phyloP scores from a whole-genome alignment of 495 filamentous ascomycete species.

The Neurospora sublineolata region DNA sequence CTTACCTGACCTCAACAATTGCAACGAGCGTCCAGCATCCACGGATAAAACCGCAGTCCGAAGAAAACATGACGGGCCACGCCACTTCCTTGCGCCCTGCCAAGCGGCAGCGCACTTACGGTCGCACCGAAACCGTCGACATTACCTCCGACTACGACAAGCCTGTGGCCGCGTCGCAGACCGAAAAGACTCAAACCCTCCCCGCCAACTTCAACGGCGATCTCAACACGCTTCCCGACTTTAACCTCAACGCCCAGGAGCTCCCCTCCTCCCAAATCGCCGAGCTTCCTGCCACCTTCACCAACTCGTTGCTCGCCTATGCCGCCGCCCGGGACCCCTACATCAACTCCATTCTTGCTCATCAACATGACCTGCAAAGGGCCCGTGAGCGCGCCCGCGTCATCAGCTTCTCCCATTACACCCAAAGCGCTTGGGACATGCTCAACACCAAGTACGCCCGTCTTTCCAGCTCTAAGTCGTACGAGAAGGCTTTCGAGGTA shows the following conservation, averaged over 20 bases:
- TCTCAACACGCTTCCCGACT: background rate
- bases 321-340: background rate
- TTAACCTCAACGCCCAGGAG: background rate
- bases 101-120: no score
- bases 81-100: background rate
- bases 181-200: background rate
- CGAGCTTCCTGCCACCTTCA: background rate
- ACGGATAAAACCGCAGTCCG: background rate
- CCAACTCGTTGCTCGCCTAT: background rate
- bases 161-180: no score
- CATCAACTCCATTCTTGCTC: background rate
- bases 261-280: background rate
- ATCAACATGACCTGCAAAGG: background rate
- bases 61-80: background rate
- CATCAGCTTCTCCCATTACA: background rate
- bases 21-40: background rate
- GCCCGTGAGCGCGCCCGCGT: background rate
- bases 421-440: background rate
- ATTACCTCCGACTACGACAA: background rate
- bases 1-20: background rate
- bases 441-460: conserved; percentile 3
- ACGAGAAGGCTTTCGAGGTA: background rate
- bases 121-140: background rate
- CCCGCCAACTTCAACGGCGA: background rate
- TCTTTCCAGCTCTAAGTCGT: background rate